Evolutionary conservation across 345 rosid genomes (phyloP).

Genomic region (Hibiscus tridactylites): DNA sequence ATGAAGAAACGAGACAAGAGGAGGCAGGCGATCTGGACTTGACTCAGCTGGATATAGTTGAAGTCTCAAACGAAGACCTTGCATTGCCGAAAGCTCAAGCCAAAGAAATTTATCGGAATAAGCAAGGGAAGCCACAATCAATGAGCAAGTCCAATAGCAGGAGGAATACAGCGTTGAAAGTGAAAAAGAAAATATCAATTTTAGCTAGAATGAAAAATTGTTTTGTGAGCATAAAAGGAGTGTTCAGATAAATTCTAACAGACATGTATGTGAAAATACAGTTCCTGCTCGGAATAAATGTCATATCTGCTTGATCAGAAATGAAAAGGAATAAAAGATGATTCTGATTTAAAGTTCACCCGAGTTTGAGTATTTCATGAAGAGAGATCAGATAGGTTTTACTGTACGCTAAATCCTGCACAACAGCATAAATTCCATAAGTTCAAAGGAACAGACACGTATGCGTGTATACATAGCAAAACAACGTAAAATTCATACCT

Average conservation of each 20-base stretch:
- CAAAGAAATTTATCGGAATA: slow-evolving; percentile 1
- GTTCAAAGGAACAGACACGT: background rate
- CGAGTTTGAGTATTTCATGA: background rate
- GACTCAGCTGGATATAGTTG: background rate
- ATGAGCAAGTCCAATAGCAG: slow-evolving; percentile 13
- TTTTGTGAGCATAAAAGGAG: slow-evolving; percentile 14
- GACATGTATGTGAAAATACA: background rate
- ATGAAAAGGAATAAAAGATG: background rate
- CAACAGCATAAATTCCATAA: background rate
- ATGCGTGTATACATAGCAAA: background rate
- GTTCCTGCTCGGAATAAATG: slow-evolving; percentile 1
- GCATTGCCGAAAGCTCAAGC: slow-evolving; percentile 30
- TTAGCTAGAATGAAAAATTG: slow-evolving; percentile 19
- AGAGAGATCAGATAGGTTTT: background rate
- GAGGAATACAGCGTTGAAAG: background rate
- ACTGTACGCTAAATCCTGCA: background rate
- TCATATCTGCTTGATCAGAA: background rate
- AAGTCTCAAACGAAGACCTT: background rate
- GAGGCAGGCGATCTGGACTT: slow-evolving; percentile 16
- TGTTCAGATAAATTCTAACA: slow-evolving; percentile 16
- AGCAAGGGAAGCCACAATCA: background rate
- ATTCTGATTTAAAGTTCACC: background rate
- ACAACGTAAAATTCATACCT: background rate
- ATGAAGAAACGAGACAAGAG: background rate
- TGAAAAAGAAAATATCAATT: slow-evolving; percentile 21